Conservation (phyloP, 345 rosid species). For the Cardiospermum halicacabum region DNA sequence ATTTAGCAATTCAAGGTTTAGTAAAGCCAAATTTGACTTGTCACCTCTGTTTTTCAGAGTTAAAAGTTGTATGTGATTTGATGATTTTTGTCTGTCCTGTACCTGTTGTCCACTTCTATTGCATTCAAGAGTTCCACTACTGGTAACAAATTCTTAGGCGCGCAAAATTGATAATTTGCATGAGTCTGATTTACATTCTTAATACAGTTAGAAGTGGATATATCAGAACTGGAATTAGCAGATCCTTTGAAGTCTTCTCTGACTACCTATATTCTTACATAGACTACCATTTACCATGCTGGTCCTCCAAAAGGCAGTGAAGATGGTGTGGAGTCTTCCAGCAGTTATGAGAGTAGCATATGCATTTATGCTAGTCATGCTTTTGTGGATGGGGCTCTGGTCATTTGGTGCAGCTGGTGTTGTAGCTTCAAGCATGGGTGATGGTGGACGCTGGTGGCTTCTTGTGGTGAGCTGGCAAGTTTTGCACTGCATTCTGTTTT, state of each 20-base stretch:
- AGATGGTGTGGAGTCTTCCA: constrained; percentile 91
- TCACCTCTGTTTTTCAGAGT: background rate
- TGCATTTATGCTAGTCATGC: constrained; percentile 71
- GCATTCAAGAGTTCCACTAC: background rate
- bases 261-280: constrained; percentile 25
- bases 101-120: background rate
- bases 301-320: constrained; percentile 79
- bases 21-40: background rate
- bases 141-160: background rate
- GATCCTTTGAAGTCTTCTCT: constrained; percentile 11
- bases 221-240: constrained; percentile 14
- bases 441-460: constrained; percentile 84
- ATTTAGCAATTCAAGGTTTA: background rate
- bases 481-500: constrained; percentile 39
- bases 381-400: constrained; percentile 89
- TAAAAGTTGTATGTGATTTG: background rate
- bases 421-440: constrained; percentile 72
- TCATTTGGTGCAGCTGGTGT: constrained; percentile 92
- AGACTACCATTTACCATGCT: constrained; percentile 92
- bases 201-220: constrained; percentile 16
- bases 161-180: background rate
- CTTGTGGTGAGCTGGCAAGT: constrained; percentile 99
- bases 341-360: constrained; percentile 73
- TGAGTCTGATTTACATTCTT: background rate
- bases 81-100: background rate